phyloP scores from a whole-genome alignment of 441 rosid genomes.

The Pelargonium myrrhifolium region DNA sequence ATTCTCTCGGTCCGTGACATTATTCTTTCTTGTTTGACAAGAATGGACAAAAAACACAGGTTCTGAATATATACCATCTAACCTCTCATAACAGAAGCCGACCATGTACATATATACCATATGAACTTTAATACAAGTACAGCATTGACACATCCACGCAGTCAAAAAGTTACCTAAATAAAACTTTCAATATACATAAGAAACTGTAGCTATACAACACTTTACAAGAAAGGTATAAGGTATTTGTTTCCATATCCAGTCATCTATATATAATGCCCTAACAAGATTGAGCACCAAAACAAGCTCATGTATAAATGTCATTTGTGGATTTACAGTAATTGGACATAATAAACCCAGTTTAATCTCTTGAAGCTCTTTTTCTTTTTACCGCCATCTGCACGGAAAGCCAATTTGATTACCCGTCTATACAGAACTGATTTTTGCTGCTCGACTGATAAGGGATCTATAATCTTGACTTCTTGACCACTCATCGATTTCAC shows the following conservation, averaged over 20 bases:
- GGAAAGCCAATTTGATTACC: slow-evolving; percentile 31
- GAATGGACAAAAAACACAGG: no score
- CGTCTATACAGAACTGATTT: slow-evolving; percentile 27
- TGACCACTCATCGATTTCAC: slow-evolving; percentile 94
- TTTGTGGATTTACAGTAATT: slow-evolving; percentile 1
- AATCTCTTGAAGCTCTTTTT: background rate
- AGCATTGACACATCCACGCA: no score
- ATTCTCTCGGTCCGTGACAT: no score
- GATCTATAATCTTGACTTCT: slow-evolving; percentile 60
- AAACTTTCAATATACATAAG: background rate
- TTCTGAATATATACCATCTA: no score
- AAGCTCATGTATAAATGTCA: background rate
- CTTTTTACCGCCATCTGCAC: slow-evolving; percentile 8
- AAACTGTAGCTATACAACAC: background rate
- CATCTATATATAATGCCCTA: background rate
- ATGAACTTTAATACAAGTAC: no score
- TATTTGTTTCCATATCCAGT: background rate
- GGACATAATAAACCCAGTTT: background rate
- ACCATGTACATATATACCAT: no score
- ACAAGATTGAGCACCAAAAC: background rate
- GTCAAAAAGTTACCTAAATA: background rate
- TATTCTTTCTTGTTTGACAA: no score
- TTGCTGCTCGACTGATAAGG: slow-evolving; percentile 57
- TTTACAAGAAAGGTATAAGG: background rate
- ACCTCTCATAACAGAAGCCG: no score